phyloP scores from a whole-genome alignment of 2,329 filamentous ascomycete genomes.

The Sphaerostilbella broomeana region DNA sequence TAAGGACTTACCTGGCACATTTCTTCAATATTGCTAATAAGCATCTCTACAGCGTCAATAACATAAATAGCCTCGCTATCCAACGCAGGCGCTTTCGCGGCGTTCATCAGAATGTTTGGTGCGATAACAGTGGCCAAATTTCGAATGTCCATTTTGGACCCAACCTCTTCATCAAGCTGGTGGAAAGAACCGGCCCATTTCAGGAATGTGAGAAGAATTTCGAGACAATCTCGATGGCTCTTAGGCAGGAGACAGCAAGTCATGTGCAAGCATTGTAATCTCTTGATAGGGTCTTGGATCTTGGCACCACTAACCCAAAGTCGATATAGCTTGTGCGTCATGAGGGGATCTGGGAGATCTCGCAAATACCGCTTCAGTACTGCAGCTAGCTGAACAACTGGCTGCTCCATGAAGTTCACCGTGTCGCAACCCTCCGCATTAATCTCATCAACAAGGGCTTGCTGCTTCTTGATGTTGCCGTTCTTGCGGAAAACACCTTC shows the following conservation, averaged over 20 bases:
- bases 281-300: conserved; percentile 72
- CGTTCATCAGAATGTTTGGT: conserved; percentile 82
- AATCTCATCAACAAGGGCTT: conserved; percentile 77
- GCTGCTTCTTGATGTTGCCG: conserved; percentile 91
- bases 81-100: conserved; percentile 56
- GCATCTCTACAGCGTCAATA: conserved; percentile 83
- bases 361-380: conserved; percentile 91
- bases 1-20: conserved; percentile 79
- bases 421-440: conserved; percentile 80
- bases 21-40: conserved; percentile 89
- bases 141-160: conserved; percentile 98
- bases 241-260: conserved; percentile 91
- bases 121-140: conserved; percentile 97
- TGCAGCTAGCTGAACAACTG: conserved; percentile 87
- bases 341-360: conserved; percentile 85
- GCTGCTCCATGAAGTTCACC: conserved; percentile 80
- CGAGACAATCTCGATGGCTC: conserved; percentile 84
- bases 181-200: conserved; percentile 98
- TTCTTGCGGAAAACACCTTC: conserved; percentile 99
- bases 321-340: conserved; percentile 90
- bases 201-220: conserved; percentile 91
- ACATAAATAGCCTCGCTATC: conserved; percentile 88
- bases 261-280: conserved; percentile 80
- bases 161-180: conserved; percentile 91
- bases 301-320: conserved; percentile 88